Evolutionary conservation across 163 green algal species (phyloP), one percentile per base, ranked within the genome.

Genomic region (Picocystis sp.): DNA sequence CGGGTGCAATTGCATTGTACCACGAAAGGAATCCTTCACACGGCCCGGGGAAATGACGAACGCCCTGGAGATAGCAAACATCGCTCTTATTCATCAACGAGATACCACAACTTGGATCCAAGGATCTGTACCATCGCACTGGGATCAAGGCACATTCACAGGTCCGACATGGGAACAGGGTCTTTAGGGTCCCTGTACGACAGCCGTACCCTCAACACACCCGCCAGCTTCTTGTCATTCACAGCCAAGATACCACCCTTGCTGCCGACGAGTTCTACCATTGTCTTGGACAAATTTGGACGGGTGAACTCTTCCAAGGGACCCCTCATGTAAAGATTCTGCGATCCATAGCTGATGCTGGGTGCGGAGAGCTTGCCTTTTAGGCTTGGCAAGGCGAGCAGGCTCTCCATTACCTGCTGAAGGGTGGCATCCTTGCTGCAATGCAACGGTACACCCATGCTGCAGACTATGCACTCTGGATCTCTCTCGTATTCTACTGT

Each of bases 401-500:
- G 64, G 11, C 55, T 38, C 8, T 38, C 10, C 21, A 51, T 47
- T 23, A 91, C 79, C 70, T 92, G 52, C 52, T 82, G 63, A 38
- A 98, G 69, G 1, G 81, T 93, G 10, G 49, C 47, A 29, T 55
- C 46, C 13, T 61, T 50, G 3, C 65, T 25, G 21, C 83, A 74
- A 3, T 74, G 49, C 17, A 95, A 45, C 9, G 71, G 63, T 21
- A 95, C 64, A 0, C 83, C 86, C 5, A 86, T 24, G 47, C 73
- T 82, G 79, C 90, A 99, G 17, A 97, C 70, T 23, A 80, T 65
- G 66, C 90, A 99, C 21, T 55, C 33, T 0, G 64, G 21, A 62
- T 96, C 84, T 12, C 67, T 64, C 70, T 97, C 87, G 58, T 98
- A 95, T 29, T 66, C 49, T 21, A 88, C 75, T 0, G 83, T 93